Evolutionary conservation across 2,329 filamentous ascomycete species (phyloP).

Genomic region (Claviceps africana): DNA sequence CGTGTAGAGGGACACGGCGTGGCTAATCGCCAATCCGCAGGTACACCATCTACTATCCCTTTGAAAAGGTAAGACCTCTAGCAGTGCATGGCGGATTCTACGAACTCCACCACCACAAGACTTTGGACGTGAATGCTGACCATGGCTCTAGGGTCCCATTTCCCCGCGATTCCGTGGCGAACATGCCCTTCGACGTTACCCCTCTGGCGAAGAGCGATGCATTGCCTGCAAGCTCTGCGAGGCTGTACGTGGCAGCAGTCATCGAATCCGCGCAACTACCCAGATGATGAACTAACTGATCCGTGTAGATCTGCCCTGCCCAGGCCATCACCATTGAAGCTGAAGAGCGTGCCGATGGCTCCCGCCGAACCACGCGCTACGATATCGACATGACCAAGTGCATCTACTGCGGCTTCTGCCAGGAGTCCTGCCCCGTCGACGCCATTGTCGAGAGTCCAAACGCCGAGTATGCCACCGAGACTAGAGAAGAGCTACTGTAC

Average conservation of each 20-base stretch:
- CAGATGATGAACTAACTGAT: not conserved
- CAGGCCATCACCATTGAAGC: constrained; percentile 98
- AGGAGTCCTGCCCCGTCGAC: constrained; percentile 96
- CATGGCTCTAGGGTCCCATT: constrained; percentile 58
- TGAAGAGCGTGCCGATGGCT: constrained; percentile 92
- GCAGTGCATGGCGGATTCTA: not conserved
- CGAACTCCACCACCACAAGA: not conserved
- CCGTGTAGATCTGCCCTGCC: constrained; percentile 70
- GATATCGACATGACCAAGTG: constrained; percentile 99
- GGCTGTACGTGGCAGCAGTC: constrained; percentile 38
- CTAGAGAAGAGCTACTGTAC: constrained; percentile 85
- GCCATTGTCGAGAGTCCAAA: constrained; percentile 60
- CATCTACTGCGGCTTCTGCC: constrained; percentile 99
- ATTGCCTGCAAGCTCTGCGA: constrained; percentile 99
- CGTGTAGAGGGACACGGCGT: not conserved
- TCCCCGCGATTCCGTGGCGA: constrained; percentile 96
- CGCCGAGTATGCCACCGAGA: constrained; percentile 50
- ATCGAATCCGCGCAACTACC: not conserved
- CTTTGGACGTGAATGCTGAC: constrained; percentile 9
- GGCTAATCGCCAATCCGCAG: constrained; percentile 29
- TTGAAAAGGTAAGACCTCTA: constrained; percentile 61
- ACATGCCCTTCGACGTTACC: constrained; percentile 90
- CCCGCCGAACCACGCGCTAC: constrained; percentile 88
- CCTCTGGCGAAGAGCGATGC: constrained; percentile 94
- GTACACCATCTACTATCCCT: constrained; percentile 97